Evolutionary conservation across 225 moss, liverwort and hornwort species (phyloP), one percentile per base, ranked within the genome.

Genomic region (Marchantia paleacea): DNA sequence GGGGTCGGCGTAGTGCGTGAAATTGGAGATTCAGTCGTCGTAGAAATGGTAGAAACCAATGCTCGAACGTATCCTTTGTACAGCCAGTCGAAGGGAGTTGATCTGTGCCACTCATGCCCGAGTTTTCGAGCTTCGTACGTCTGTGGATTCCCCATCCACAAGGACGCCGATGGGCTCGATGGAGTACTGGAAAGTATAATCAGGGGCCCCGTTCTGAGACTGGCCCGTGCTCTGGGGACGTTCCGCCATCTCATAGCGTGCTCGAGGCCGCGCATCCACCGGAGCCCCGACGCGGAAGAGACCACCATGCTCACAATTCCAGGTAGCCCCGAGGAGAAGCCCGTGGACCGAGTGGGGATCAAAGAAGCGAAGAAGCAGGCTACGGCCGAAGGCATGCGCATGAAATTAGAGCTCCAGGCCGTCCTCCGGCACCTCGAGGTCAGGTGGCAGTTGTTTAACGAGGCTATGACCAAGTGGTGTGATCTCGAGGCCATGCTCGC

Each of bases 401-500:
- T 85, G 19, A 78, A 62, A 6, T 65, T 53, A 22, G 80, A 85
- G 74, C 85, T 82, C 19, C 87, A 94, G 83, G 89, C 91, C 26
- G 88, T 96, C 28, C 90, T 94, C 69, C 92, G 92, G 64, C 92
- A 94, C 75, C 86, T 96, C 64, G 91, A 96, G 83, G 92, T 94
- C 10, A 81, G 92, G 84, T 96, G 92, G 96, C 94, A 96, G 52
- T 91, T 94, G 52, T 96, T 96, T 77, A 89, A 94, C 72, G 96
- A 94, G 73, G 96, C 96, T 3, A 90, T 96, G 69, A 91, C 91
- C 48, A 92, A 90, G 84, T 96, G 89, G 78, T 86, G 91, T 65
- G 96, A 96, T 80, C 80, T 92, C 62, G 96, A 96, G 76, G 89
- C 94, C 72, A 96, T 96, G 96, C 92, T 96, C 22, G 92, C 94